Percentiles rank a stretch among this genome's conserved stretches.
Conservation (phyloP, 768 basidiomycete species). For the Udeniomyces megalosporus region DNA sequence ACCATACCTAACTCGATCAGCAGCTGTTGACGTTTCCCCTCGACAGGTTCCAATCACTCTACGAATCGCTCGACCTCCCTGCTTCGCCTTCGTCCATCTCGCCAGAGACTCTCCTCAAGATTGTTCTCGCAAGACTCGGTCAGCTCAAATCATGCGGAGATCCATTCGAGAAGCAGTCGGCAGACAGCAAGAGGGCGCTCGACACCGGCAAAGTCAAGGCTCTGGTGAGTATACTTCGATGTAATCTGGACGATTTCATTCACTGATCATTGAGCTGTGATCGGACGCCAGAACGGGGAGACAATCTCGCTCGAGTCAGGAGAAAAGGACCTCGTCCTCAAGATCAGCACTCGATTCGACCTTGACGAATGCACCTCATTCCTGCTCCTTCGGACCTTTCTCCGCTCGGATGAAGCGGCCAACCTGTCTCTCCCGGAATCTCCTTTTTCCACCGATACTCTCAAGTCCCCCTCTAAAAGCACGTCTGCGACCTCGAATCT, state of each 20-base stretch:
- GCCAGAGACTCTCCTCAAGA: not conserved
- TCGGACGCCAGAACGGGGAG: not conserved
- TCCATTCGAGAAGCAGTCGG: not conserved
- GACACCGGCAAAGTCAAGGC: not conserved
- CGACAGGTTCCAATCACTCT: not conserved
- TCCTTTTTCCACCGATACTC: too few relatives aligned
- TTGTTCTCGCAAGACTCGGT: not conserved
- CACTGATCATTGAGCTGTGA: too few relatives aligned
- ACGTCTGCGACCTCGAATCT: slow-evolving; percentile 34
- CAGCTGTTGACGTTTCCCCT: too few relatives aligned
- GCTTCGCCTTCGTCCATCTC: not conserved
- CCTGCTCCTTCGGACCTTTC: slow-evolving; percentile 55
- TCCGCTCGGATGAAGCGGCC: slow-evolving; percentile 32
- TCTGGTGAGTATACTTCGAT: not conserved
- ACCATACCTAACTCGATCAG: not conserved
- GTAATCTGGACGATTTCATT: fast-evolving
- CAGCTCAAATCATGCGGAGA: slow-evolving; percentile 2
- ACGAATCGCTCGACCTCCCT: slow-evolving; percentile 4
- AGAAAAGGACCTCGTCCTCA: slow-evolving; percentile 52
- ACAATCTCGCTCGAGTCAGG: slow-evolving; percentile 38
- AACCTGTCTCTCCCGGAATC: too few relatives aligned
- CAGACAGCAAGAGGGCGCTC: not conserved
- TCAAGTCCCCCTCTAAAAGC: too few relatives aligned
- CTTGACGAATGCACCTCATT: slow-evolving; percentile 71
- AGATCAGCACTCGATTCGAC: slow-evolving; percentile 53